Evolutionary conservation across 768 basidiomycete species (phyloP), one percentile per base, ranked within the genome.

Genomic region (Lactarius vividus): DNA sequence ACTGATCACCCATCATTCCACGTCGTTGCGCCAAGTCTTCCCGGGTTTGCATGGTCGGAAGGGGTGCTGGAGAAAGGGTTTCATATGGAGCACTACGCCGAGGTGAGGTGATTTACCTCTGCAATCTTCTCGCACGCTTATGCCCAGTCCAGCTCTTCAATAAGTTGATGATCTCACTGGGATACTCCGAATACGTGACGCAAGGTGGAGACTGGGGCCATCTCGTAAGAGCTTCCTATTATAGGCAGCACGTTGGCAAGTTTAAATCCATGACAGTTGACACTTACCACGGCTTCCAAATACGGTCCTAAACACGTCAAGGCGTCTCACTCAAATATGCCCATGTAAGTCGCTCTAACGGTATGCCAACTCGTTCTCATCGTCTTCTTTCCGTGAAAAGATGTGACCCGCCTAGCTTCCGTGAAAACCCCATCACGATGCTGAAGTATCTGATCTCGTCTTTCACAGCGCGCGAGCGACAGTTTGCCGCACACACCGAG

Each of bases 31-130:
- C 61, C 79, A 46, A 79, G 83, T 67, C 66, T 85, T 20, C 85
- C 84, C 15, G 83, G 83, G 0, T 86, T 6, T 74, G 84, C 83
- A 0, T 85, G 84, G 71, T 86, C 84, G 1, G 78, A 83, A 44
- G 82, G 80, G 1, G 79, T 83, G 2, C 80, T 71, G 49, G 79
- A 79, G 66, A 78, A 77, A 65, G 82, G 84, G 0, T 85, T 85
- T 67, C 69, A 66, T 13, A 11, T 75, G 0, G 64, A 72, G 29
- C 83, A 84, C 54, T 84, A 80, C 55, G 84, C 83, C 5, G 82
- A 85, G 73, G 84, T 80, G 46, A 35, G 52, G 7, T 39, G 26
- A 5, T 29, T 4, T 35, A 13, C 6, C 40, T 39, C 9, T 23
- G n/a, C 4, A 8, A 23, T 10, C 10, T n/a, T 49, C 29, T 60